A percentile compares a stretch with the other conserved stretches of the same genome.
phyloP scores from a whole-genome alignment of 163 green algal genomes.

The Prototheca cutis region DNA sequence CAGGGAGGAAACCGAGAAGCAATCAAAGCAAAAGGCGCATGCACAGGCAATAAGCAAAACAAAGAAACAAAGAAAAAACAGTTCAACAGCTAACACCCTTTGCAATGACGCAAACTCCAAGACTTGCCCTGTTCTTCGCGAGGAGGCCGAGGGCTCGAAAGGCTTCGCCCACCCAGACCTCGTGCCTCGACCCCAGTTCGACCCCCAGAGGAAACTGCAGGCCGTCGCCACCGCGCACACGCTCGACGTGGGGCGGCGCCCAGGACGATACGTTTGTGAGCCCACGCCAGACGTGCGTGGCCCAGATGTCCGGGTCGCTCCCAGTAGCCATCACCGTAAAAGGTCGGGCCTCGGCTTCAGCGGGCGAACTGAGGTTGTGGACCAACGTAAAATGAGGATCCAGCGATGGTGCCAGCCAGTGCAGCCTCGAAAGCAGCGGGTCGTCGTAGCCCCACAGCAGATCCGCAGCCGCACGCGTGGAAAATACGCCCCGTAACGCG shows the following conservation, averaged over 20 bases:
- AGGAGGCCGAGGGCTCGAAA: slow-evolving; percentile 15
- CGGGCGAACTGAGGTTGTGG: slow-evolving; percentile 21
- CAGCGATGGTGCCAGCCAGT: slow-evolving; percentile 7
- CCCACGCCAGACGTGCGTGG: slow-evolving; percentile 23
- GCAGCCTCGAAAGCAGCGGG: slow-evolving; percentile 20
- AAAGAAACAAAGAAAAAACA: too few species aligned
- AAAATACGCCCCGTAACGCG: slow-evolving; percentile 39
- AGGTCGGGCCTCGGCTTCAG: background rate
- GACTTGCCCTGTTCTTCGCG: background rate
- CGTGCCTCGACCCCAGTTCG: slow-evolving; percentile 11
- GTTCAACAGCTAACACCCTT: too few species aligned
- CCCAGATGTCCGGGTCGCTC: slow-evolving; percentile 17
- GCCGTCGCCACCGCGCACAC: slow-evolving; percentile 40
- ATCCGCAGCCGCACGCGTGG: slow-evolving; percentile 31
- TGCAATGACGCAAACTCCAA: too few species aligned
- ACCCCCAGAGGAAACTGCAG: slow-evolving; percentile 42
- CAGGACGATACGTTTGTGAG: slow-evolving; percentile 27
- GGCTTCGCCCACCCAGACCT: slow-evolving; percentile 39
- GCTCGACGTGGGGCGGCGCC: slow-evolving; percentile 29
- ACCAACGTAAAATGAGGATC: slow-evolving; percentile 19
- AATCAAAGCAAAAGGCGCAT: too few species aligned
- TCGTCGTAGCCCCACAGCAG: slow-evolving; percentile 61
- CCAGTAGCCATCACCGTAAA: slow-evolving; percentile 3
- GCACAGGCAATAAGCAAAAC: too few species aligned
- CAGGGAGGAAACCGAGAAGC: background rate